phyloP scores from a whole-genome alignment of 768 basidiomycete species.

The Candolleomyces eurysporus region DNA sequence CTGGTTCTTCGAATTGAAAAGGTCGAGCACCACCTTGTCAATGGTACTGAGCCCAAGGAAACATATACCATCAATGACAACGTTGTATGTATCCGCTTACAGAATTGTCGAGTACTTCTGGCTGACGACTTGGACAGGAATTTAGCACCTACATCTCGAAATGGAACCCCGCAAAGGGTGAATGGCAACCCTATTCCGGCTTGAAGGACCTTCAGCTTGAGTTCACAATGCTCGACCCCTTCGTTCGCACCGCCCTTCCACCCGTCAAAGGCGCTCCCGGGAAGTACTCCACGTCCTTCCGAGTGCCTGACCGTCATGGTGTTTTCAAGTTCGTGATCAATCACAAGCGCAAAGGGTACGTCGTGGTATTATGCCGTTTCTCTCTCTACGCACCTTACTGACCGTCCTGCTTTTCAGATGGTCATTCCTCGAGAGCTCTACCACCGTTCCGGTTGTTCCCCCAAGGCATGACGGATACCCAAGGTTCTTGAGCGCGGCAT shows the following conservation, averaged over 20 bases:
- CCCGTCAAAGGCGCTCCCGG: constrained; percentile 57
- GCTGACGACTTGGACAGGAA: too few species aligned
- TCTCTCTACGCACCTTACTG: constrained; percentile 1
- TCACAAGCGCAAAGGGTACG: constrained; percentile 86
- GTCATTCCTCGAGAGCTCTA: constrained; percentile 70
- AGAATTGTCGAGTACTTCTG: too few species aligned
- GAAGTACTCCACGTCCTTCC: constrained; percentile 81
- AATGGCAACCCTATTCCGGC: constrained; percentile 73
- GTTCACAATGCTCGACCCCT: constrained; percentile 98
- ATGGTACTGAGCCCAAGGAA: constrained; percentile 59
- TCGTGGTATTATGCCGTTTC: constrained; percentile 6
- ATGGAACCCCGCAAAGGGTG: constrained; percentile 50
- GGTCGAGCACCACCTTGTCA: constrained; percentile 69
- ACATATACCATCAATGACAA: constrained; percentile 86
- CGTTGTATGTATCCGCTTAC: constrained; percentile 43
- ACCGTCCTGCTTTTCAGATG: constrained; percentile 42
- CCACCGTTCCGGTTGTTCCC: constrained; percentile 85
- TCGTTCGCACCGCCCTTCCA: constrained; percentile 77
- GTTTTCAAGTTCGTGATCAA: constrained; percentile 97
- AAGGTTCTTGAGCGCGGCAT: constrained; percentile 91
- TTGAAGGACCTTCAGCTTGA: constrained; percentile 86
- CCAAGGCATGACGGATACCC: constrained; percentile 94
- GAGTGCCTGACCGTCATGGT: constrained; percentile 91
- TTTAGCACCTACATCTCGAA: constrained; percentile 73
- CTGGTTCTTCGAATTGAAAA: constrained; percentile 76